Evolutionary conservation across 208 protist genomes (phyloP), one percentile per base, ranked within the genome.

Genomic region (Novymonas esmeraldas): DNA sequence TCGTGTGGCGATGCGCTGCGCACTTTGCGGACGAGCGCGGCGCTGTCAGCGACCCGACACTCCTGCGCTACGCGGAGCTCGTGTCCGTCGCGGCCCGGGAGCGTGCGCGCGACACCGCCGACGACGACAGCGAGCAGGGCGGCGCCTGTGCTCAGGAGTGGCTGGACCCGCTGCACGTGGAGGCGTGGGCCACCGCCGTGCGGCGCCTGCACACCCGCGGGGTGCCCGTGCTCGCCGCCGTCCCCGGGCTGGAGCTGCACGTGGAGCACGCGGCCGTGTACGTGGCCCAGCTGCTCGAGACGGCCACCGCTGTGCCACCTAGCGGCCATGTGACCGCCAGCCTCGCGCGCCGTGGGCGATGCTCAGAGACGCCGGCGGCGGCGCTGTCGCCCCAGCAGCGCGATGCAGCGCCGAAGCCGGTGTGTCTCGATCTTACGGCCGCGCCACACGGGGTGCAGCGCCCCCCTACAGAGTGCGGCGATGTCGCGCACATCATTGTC

Each of bases 401-500:
- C 7, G 7, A 29, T 50, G 2, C 13, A 6, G 31, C 31, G 6
- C 73, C 48, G 7, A 79, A 79, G 67, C 61, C 79, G 4, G 45
- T 84, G 0, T 42, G 45, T 24, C 42, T 90, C 20, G 81, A 90
- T 52, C 48, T 29, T 2, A 78, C 78, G n/a, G 57, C 51, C 22
- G 51, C 77, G 3, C 81, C 84, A 18, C 67, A 61, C 33, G 84
- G 81, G 2, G 64, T 87, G 38, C 73, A 76, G 68, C 9, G 22
- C 1, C 75, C 81, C 5, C 70, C 55, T n/a, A 90, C 78, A 11
- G 78, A 74, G 24, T 70, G 80, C 18, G 78, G 76, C 45, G 84
- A 90, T 38, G 70, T 77, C 5, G 13, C n/a, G 0, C 38, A 64
- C 22, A 34, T 78, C 3, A 48, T 79, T 28, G 46, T 36, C 11